A percentile compares a stretch with the other conserved stretches of the same genome.
These are phyloP conservation scores for Spathaspora sp. DNA, from an alignment of 1,139 yeast genomes.

Conservation along the genomic window DNA sequence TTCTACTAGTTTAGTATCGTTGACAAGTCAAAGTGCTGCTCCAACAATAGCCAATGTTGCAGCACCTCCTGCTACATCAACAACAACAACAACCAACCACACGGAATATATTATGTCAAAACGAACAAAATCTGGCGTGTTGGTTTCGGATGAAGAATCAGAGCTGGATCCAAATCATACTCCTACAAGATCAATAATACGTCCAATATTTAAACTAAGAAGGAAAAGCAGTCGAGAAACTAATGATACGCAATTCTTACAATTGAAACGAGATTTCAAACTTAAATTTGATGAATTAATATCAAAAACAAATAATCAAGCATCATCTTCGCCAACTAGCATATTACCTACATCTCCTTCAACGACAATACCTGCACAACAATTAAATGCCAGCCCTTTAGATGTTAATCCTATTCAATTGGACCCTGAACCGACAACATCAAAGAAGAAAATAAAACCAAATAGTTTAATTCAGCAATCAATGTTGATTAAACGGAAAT, in stretches of 20 bases:
- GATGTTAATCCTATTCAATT: constrained; percentile 9
- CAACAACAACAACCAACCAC: constrained; percentile 4
- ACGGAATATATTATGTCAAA: constrained; percentile 6
- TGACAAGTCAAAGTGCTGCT: constrained; percentile 8
- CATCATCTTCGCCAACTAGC: constrained; percentile 7
- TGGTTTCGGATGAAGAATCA: constrained; percentile 38
- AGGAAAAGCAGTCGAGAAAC: constrained; percentile 10
- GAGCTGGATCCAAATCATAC: constrained; percentile 22
- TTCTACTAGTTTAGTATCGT: constrained; percentile 28
- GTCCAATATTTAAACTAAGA: constrained; percentile 18
- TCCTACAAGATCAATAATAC: constrained; percentile 18
- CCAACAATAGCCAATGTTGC: neutral
- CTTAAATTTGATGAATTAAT: constrained; percentile 26
- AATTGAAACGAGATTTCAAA: constrained; percentile 29
- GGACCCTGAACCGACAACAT: constrained; percentile 10
- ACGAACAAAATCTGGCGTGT: constrained; percentile 13
- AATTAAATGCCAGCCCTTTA: constrained; percentile 3
- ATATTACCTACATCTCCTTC: constrained; percentile 11
- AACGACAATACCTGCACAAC: constrained; percentile 3
- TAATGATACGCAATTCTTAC: constrained; percentile 9
- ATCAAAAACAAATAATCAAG: constrained; percentile 2
- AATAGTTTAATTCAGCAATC: constrained; percentile 21
- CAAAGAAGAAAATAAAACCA: constrained; percentile 14
- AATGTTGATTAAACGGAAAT: constrained; percentile 29
- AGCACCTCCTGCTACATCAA: neutral